phyloP scores from a whole-genome alignment of 2,329 filamentous ascomycete genomes.

The Monosporascus sp. region DNA sequence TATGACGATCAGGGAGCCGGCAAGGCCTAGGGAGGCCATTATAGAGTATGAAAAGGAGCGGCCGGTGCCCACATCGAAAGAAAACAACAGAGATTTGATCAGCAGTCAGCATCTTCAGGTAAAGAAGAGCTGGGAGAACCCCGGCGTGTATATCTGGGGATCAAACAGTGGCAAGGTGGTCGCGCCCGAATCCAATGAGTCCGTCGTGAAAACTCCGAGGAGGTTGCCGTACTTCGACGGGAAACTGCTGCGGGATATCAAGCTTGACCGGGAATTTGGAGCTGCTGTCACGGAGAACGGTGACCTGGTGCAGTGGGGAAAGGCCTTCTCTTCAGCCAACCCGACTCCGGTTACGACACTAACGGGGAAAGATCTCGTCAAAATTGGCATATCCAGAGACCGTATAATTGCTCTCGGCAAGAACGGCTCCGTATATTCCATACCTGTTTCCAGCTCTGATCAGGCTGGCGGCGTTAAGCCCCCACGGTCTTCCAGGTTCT shows the following conservation, averaged over 20 bases:
- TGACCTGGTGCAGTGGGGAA: constrained; percentile 88
- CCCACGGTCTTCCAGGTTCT: constrained; percentile 63
- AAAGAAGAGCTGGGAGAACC: constrained; percentile 72
- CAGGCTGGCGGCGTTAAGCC: constrained; percentile 61
- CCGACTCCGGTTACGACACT: constrained; percentile 66
- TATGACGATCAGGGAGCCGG: constrained; percentile 9
- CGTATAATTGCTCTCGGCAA: constrained; percentile 75
- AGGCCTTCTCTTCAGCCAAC: constrained; percentile 62
- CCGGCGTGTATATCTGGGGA: constrained; percentile 92
- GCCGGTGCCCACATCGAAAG: constrained; percentile 52
- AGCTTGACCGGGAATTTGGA: constrained; percentile 75
- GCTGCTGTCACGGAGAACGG: constrained; percentile 84
- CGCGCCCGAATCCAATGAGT: constrained; percentile 74
- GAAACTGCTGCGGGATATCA: constrained; percentile 78
- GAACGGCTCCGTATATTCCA: constrained; percentile 74
- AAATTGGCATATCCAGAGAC: constrained; percentile 73
- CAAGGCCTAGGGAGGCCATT: constrained; percentile 37
- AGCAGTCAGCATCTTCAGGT: constrained; percentile 86
- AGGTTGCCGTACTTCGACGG: constrained; percentile 80
- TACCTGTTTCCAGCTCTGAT: constrained; percentile 71
- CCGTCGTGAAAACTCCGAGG: constrained; percentile 71
- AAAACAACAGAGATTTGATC: constrained; percentile 70
- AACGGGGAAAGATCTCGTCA: constrained; percentile 72
- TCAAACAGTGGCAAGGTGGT: constrained; percentile 81
- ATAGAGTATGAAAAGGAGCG: constrained; percentile 65